These are phyloP conservation scores for Podila verticillata DNA, from an alignment of 192 early-diverging fungal genomes.

Conservation along the genomic window DNA sequence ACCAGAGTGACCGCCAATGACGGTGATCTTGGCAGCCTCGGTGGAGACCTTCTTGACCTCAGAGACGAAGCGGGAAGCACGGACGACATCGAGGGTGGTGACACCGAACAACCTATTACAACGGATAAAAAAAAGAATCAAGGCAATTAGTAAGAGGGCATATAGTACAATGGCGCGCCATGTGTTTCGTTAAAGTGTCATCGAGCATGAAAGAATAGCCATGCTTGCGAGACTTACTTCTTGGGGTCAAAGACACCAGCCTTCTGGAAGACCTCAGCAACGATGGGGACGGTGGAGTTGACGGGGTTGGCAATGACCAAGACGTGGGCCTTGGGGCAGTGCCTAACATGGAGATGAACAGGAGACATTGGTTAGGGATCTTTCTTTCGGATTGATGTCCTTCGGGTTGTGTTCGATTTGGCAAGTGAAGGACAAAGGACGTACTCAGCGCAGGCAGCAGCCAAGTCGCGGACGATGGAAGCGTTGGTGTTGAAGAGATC, in stretches of 20 bases:
- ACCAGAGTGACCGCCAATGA: slow-evolving; percentile 93
- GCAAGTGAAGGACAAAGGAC: slow-evolving; percentile 14
- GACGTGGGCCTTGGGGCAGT: slow-evolving; percentile 82
- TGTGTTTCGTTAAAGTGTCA: neutral
- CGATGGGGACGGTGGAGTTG: slow-evolving; percentile 95
- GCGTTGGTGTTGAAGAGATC: slow-evolving; percentile 98
- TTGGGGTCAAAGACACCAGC: slow-evolving; percentile 83
- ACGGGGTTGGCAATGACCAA: slow-evolving; percentile 94
- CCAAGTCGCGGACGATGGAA: slow-evolving; percentile 84
- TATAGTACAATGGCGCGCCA: neutral
- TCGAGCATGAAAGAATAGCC: too few species aligned
- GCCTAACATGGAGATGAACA: slow-evolving; percentile 59
- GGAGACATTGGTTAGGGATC: neutral
- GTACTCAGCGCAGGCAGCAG: slow-evolving; percentile 75
- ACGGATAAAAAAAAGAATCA: slow-evolving; percentile 14
- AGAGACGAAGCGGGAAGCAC: slow-evolving; percentile 86
- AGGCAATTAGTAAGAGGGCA: neutral
- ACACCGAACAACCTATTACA: slow-evolving; percentile 90
- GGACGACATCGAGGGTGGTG: slow-evolving; percentile 91
- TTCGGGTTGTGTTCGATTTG: too few species aligned
- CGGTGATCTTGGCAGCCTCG: slow-evolving; percentile 70
- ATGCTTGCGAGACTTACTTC: slow-evolving; percentile 22
- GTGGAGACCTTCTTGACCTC: slow-evolving; percentile 77
- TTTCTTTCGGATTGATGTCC: too few species aligned
- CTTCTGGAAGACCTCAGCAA: slow-evolving; percentile 90